Conservation (phyloP, 345 rosid species). For the Ceriops zippeliana region DNA sequence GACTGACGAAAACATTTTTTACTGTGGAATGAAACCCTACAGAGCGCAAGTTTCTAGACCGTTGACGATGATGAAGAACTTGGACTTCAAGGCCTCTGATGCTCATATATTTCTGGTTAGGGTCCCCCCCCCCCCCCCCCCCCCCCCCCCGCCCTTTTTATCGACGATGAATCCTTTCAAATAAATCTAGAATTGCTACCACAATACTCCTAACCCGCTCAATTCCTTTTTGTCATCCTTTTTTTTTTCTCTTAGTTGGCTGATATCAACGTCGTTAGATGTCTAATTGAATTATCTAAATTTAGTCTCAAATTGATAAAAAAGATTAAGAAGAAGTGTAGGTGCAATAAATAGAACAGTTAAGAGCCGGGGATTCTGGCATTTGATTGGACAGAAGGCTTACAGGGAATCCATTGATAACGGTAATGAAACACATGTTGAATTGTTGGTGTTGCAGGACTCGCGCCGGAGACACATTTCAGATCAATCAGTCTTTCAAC, state of each 20-base stretch:
- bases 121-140: too few relatives aligned
- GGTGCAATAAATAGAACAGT: background rate
- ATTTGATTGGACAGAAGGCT: background rate
- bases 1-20: background rate
- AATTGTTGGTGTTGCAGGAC: constrained; percentile 41
- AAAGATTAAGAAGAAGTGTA: too few relatives aligned
- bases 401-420: too few relatives aligned
- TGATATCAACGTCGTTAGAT: too few relatives aligned
- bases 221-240: background rate
- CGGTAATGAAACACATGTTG: too few relatives aligned
- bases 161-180: too few relatives aligned
- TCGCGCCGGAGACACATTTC: constrained; percentile 35
- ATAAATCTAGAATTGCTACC: too few relatives aligned
- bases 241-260: background rate
- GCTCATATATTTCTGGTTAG: constrained; percentile 19
- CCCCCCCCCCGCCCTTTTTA: too few relatives aligned
- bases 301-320: too few relatives aligned
- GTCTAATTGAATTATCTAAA: too few relatives aligned
- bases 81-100: constrained; percentile 38
- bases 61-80: constrained; percentile 31
- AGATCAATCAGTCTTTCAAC: constrained; percentile 22
- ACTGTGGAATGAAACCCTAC: constrained; percentile 14
- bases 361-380: constrained; percentile 3
- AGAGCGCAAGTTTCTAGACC: constrained; percentile 53
- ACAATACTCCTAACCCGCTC: too few relatives aligned